Conservation (phyloP, 1,284 basidiomycete genomes). For the Mycosarcoma maydis region DNA sequence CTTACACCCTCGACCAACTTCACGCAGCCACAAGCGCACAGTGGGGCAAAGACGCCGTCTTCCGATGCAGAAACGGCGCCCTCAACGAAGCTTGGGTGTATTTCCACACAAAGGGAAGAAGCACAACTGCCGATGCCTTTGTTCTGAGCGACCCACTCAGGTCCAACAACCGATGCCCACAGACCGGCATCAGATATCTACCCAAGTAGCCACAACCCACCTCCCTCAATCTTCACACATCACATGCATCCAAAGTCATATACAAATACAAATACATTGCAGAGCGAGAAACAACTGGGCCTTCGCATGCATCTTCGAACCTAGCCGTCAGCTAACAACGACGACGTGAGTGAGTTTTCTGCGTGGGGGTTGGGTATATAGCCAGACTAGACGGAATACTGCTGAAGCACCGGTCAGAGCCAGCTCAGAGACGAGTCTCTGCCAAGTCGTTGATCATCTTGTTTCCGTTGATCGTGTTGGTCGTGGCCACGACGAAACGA, state of each 20-base stretch:
- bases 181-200: slow-evolving; percentile 25
- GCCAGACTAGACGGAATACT: no score
- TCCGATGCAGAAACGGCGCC: slow-evolving; percentile 31
- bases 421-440: not conserved
- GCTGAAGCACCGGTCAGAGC: not conserved
- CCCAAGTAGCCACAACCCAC: no score
- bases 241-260: no score
- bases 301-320: no score
- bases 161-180: slow-evolving; percentile 36
- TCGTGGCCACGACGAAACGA: slow-evolving; percentile 58
- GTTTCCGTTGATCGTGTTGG: slow-evolving; percentile 56
- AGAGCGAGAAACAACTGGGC: no score
- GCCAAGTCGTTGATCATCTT: slow-evolving; percentile 35
- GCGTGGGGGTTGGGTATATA: not conserved
- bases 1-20: slow-evolving; percentile 31
- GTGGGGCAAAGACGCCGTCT: slow-evolving; percentile 34
- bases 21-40: slow-evolving; percentile 11
- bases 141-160: slow-evolving; percentile 24
- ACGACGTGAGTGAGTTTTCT: no score
- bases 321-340: no score
- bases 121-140: slow-evolving; percentile 26
- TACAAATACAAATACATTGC: no score
- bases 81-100: slow-evolving; percentile 48
- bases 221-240: no score
- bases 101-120: slow-evolving; percentile 35